phyloP scores from a whole-genome alignment of 371 early-diverging fungal species.

The Rhizopus stolonifer region DNA sequence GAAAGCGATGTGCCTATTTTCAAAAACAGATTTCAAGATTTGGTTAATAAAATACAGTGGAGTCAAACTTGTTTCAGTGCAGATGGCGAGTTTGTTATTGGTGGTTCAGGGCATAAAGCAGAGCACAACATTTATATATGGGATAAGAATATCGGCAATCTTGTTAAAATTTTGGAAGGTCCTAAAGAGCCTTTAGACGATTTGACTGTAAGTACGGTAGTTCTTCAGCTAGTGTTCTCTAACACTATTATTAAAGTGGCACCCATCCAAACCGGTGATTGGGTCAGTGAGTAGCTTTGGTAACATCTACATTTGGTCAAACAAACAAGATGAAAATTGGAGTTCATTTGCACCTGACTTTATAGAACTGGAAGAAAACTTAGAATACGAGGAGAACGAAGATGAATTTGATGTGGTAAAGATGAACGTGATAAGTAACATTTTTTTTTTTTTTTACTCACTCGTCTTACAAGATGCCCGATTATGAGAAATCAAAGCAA shows the following conservation, averaged over 20 bases:
- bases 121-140: conserved; percentile 92
- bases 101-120: conserved; percentile 77
- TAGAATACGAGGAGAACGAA: conserved; percentile 90
- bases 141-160: conserved; percentile 77
- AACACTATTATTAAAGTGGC: conserved; percentile 59
- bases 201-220: conserved; percentile 59
- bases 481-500: conserved; percentile 45
- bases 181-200: conserved; percentile 88
- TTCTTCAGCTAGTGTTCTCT: too few species aligned
- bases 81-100: conserved; percentile 86
- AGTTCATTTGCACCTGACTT: conserved; percentile 93
- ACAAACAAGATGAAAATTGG: conserved; percentile 83
- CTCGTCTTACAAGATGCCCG: conserved; percentile 36
- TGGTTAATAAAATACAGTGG: conserved; percentile 89
- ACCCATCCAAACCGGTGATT: conserved; percentile 83
- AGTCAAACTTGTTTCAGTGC: conserved; percentile 78
- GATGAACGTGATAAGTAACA: too few species aligned
- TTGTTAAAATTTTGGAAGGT: conserved; percentile 90
- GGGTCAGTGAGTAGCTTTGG: conserved; percentile 83
- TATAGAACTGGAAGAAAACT: conserved; percentile 86
- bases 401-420: conserved; percentile 88
- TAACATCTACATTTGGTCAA: conserved; percentile 86
- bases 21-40: conserved; percentile 81
- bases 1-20: conserved; percentile 49
- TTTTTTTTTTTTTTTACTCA: too few species aligned